phyloP scores from a whole-genome alignment of 2,329 filamentous ascomycete species.

The Dactylella cylindrospora region DNA sequence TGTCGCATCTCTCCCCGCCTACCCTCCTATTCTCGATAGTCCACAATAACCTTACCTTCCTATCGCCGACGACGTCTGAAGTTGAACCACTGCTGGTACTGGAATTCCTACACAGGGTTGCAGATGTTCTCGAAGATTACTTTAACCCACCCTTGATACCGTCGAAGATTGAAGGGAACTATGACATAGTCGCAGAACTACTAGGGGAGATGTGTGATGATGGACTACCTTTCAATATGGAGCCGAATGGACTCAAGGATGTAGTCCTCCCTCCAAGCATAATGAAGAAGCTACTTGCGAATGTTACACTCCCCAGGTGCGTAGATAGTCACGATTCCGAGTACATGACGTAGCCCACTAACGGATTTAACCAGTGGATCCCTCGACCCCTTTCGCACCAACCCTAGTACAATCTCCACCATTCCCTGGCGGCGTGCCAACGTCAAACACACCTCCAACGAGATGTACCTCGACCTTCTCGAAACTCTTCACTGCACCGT shows the following conservation, averaged over 20 bases:
- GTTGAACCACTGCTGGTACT: conserved; percentile 85
- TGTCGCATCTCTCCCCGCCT: conserved; percentile 77
- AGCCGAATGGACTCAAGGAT: conserved; percentile 88
- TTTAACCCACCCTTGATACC: conserved; percentile 82
- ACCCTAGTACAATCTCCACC: conserved; percentile 52
- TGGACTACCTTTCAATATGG: conserved; percentile 83
- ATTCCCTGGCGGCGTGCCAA: conserved; percentile 90
- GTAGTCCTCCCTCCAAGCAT: conserved; percentile 88
- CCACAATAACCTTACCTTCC: conserved; percentile 84
- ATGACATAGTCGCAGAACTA: conserved; percentile 91
- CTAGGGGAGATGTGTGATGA: conserved; percentile 96
- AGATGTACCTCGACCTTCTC: conserved; percentile 93
- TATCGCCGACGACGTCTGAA: conserved; percentile 81
- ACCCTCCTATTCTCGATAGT: conserved; percentile 83
- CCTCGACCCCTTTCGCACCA: conserved; percentile 52
- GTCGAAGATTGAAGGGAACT: conserved; percentile 81
- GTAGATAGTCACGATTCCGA: conserved; percentile 12
- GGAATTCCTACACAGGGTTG: conserved; percentile 89
- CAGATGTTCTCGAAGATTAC: conserved; percentile 93
- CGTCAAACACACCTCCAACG: conserved; percentile 93
- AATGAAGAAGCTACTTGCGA: conserved; percentile 83
- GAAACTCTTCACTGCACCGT: conserved; percentile 86
- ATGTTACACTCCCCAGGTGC: conserved; percentile 78
- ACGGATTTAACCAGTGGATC: conserved; percentile 51
- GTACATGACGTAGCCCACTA: conserved; percentile 1